phyloP scores from a whole-genome alignment of 108 stramenopile species.

The Fistulifera pelliculosa region DNA sequence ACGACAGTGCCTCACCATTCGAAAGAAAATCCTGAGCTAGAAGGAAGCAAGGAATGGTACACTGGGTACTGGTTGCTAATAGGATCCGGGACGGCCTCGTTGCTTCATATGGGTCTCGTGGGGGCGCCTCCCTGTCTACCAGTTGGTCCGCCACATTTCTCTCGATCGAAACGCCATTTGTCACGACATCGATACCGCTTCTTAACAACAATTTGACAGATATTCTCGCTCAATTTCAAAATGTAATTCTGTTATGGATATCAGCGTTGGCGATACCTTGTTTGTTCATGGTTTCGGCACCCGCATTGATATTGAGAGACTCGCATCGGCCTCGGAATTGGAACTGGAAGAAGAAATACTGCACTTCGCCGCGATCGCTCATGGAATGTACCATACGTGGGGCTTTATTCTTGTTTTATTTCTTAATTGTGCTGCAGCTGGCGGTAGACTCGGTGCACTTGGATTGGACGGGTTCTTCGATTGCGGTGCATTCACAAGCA shows the following conservation, averaged over 20 bases:
- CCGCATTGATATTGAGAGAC: constrained; percentile 17
- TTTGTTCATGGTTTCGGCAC: constrained; percentile 17
- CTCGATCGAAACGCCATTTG: constrained; percentile 5
- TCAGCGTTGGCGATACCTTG: constrained; percentile 28
- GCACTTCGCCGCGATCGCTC: not conserved
- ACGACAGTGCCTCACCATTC: too few relatives aligned
- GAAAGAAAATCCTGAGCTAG: too few relatives aligned
- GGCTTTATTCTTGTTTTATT: constrained; percentile 22
- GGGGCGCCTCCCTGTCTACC: constrained; percentile 32
- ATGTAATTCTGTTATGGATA: constrained; percentile 17
- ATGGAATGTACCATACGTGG: constrained; percentile 24
- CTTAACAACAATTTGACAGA: constrained; percentile 12
- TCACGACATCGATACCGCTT: not conserved
- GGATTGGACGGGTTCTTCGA: constrained; percentile 16
- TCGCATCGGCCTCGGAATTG: not conserved
- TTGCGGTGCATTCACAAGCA: constrained; percentile 18
- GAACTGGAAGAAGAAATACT: not conserved
- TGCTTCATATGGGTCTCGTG: constrained; percentile 25
- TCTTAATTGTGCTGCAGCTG: constrained; percentile 22
- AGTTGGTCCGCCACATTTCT: constrained; percentile 35
- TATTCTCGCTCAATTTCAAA: constrained; percentile 12
- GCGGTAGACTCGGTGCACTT: constrained; percentile 19
- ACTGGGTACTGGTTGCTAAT: too few relatives aligned
- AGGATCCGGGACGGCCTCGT: constrained; percentile 15
- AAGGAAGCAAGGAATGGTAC: too few relatives aligned